Evolutionary conservation across 164 flowering plant species (phyloP).

Genomic region (Nelumbo lutea): DNA sequence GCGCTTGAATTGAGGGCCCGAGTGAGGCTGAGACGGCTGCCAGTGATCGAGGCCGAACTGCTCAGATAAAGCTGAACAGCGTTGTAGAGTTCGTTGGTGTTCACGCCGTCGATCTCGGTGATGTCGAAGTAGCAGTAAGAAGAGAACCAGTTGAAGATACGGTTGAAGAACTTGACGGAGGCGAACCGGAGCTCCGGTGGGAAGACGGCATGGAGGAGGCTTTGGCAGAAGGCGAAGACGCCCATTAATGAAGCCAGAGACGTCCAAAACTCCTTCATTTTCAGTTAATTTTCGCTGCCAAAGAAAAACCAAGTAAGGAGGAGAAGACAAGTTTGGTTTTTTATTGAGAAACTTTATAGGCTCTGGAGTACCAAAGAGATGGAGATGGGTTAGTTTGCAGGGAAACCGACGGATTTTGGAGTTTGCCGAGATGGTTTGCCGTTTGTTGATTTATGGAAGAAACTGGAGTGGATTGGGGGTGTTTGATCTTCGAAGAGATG

Average conservation of each 20-base stretch:
- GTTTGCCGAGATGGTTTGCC: background rate
- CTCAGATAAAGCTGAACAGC: constrained; percentile 75
- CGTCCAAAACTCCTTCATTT: constrained; percentile 74
- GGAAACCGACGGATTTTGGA: background rate
- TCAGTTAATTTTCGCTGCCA: background rate
- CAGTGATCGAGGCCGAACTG: constrained; percentile 45
- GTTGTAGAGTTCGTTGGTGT: constrained; percentile 89
- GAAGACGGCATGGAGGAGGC: constrained; percentile 48
- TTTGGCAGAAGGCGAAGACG: constrained; percentile 67
- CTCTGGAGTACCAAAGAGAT: background rate
- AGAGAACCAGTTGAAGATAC: constrained; percentile 50
- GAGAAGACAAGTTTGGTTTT: background rate
- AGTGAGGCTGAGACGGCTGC: constrained; percentile 53
- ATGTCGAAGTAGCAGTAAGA: constrained; percentile 83
- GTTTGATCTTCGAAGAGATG: constrained; percentile 3
- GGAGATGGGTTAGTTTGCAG: background rate
- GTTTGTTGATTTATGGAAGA: background rate
- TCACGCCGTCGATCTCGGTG: constrained; percentile 87
- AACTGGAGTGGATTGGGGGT: background rate
- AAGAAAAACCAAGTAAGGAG: background rate
- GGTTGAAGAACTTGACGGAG: constrained; percentile 38
- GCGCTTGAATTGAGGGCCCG: constrained; percentile 57
- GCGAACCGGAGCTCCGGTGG: constrained; percentile 77
- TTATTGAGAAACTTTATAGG: background rate
- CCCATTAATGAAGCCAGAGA: constrained; percentile 70